Percentiles rank a stretch among this genome's conserved stretches.
phyloP scores from a whole-genome alignment of 2,329 filamentous ascomycete genomes.

The Byssoonygena ceratinophila region DNA sequence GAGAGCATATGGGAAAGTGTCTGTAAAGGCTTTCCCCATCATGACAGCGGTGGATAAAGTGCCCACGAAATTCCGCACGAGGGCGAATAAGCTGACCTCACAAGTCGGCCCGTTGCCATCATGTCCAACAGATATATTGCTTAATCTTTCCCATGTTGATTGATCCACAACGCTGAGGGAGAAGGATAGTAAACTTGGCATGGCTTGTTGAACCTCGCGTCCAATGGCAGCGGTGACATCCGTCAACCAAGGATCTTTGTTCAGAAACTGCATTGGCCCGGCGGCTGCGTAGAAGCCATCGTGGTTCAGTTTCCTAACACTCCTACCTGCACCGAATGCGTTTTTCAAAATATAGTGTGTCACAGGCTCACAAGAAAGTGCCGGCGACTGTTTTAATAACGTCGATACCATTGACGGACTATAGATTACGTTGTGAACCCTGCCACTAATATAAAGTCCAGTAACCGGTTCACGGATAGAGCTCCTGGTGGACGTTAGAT shows the following conservation, averaged over 20 bases:
- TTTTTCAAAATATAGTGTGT: constrained; percentile 31
- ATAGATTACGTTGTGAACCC: constrained; percentile 42
- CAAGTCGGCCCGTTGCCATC: constrained; percentile 35
- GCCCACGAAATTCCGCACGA: constrained; percentile 50
- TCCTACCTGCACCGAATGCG: constrained; percentile 36
- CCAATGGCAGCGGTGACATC: constrained; percentile 32
- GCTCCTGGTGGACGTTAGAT: constrained; percentile 6
- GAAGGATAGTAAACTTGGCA: constrained; percentile 51
- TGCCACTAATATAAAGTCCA: constrained; percentile 41
- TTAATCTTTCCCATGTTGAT: constrained; percentile 50
- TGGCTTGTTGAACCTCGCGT: constrained; percentile 34
- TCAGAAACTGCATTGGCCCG: constrained; percentile 34
- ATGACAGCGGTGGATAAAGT: constrained; percentile 38
- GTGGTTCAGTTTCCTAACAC: constrained; percentile 28
- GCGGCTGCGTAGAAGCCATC: constrained; percentile 30
- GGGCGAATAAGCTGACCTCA: constrained; percentile 42
- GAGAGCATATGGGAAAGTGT: constrained; percentile 44
- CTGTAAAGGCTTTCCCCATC: constrained; percentile 44
- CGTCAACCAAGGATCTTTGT: constrained; percentile 39
- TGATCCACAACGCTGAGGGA: constrained; percentile 51
- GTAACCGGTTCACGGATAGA: constrained; percentile 34
- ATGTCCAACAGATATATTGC: constrained; percentile 35
- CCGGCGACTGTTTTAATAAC: constrained; percentile 27
- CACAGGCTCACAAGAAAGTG: constrained; percentile 23
- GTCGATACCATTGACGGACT: constrained; percentile 39